Percentiles rank a stretch among this genome's conserved stretches.
Conservation (phyloP, 2,329 filamentous ascomycete species). For the Cladobotryum mycophilum region DNA sequence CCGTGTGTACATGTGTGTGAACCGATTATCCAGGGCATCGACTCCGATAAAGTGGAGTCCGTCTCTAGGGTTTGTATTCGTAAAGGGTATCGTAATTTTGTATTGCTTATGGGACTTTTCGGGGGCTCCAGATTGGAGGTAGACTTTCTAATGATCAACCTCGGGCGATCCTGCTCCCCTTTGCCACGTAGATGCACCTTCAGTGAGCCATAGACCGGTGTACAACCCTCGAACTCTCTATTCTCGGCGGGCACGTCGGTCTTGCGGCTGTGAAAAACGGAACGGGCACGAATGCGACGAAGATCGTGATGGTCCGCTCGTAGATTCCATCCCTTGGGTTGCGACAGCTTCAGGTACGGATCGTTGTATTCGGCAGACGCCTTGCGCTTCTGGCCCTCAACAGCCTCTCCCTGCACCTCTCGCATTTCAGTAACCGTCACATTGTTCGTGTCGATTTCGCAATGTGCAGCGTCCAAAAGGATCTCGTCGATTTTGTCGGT, state of each 20-base stretch:
- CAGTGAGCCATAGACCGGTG: conserved; percentile 49
- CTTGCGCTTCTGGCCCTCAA: conserved; percentile 32
- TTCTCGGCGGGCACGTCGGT: conserved; percentile 49
- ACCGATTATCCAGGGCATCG: conserved; percentile 70
- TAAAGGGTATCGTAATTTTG: conserved; percentile 65
- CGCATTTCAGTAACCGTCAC: conserved; percentile 44
- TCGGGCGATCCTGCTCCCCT: conserved; percentile 33
- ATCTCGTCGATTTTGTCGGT: conserved; percentile 52
- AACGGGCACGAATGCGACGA: conserved; percentile 60
- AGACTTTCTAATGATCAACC: conserved; percentile 40
- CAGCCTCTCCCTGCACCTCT: conserved; percentile 28
- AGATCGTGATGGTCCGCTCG: conserved; percentile 70
- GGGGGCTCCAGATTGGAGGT: conserved; percentile 24
- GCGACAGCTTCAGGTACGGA: conserved; percentile 59
- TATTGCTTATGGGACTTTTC: conserved; percentile 40
- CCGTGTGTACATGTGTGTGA: conserved; percentile 85
- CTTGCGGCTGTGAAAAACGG: conserved; percentile 43
- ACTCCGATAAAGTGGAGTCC: conserved; percentile 89
- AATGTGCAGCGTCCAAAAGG: conserved; percentile 56
- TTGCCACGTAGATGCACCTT: conserved; percentile 38
- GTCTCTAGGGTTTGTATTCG: conserved; percentile 68
- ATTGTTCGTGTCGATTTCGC: conserved; percentile 47
- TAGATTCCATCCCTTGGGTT: conserved; percentile 56
- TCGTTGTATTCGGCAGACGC: conserved; percentile 48
- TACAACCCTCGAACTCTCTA: conserved; percentile 50